phyloP scores from a whole-genome alignment of 2,329 filamentous ascomycete species.

The Fusarium nelsonii region DNA sequence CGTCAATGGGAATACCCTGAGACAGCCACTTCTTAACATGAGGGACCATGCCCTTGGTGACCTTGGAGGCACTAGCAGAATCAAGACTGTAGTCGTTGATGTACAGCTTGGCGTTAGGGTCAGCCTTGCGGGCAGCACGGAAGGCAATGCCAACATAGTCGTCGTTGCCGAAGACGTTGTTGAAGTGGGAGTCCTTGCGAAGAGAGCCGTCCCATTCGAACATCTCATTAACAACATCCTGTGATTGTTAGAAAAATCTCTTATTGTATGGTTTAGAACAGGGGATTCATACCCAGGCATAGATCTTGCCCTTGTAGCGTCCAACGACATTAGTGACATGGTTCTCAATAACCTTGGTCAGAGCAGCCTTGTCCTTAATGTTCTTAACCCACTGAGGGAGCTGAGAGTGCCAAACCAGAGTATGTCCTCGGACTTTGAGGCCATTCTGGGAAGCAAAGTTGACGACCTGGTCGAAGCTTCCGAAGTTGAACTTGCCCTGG shows the following conservation, averaged over 20 bases:
- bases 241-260: slow-evolving; percentile 40
- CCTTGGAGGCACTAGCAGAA: slow-evolving; percentile 69
- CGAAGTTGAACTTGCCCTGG: slow-evolving; percentile 67
- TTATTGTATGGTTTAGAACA: no score
- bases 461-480: slow-evolving; percentile 70
- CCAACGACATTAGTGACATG: slow-evolving; percentile 70
- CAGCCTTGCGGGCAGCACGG: slow-evolving; percentile 73
- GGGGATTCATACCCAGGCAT: slow-evolving; percentile 14
- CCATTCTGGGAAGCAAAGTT: slow-evolving; percentile 68
- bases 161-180: slow-evolving; percentile 72
- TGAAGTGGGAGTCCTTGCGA: slow-evolving; percentile 71
- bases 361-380: slow-evolving; percentile 63
- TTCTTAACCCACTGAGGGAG: slow-evolving; percentile 70
- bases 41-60: slow-evolving; percentile 63
- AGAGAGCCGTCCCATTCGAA: slow-evolving; percentile 72
- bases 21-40: slow-evolving; percentile 74
- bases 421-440: slow-evolving; percentile 71
- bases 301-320: slow-evolving; percentile 72
- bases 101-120: slow-evolving; percentile 77
- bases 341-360: slow-evolving; percentile 68
- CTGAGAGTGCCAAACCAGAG: slow-evolving; percentile 74
- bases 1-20: slow-evolving; percentile 64
- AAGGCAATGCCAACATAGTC: slow-evolving; percentile 78
- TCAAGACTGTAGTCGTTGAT: slow-evolving; percentile 83
- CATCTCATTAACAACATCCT: slow-evolving; percentile 74